Evolutionary conservation across 1,139 yeast genomes (phyloP), one percentile per base, ranked within the genome.

Genomic region (Diutina rugosa): DNA sequence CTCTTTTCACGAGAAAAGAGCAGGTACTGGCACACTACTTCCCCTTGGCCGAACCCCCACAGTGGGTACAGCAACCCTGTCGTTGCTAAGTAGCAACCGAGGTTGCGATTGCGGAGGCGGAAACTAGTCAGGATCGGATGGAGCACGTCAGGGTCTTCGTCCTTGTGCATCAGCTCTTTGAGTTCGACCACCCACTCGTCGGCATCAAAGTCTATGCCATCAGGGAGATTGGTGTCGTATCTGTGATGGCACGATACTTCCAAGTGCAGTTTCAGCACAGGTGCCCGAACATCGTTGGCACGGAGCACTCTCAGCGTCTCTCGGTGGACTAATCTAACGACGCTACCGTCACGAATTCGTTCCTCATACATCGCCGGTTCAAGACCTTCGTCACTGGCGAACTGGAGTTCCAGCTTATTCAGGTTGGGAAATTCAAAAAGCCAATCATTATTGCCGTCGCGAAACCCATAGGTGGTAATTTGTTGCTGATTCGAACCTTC

Each of bases 41-140:
- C 95, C 29, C 90, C 90, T 69, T 87, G 95, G 59, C 81, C 82
- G 68, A 81, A 87, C 0, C 95, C 95, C 95, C 95, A 87, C 1
- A 84, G 72, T 3, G 95, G 95, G 63, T 83, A 85, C 0, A 87
- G 69, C 56, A 74, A 70, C 7, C 93, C 93, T 0, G 90, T 82
- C 0, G 90, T 84, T 6, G 90, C 85, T 61, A 87, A 72, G 64
- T 86, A 87, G 64, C 95, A 87, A 2, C 90, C 91, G 55, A 86
- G 65, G 0, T 67, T 77, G 58, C 78, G 79, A 65, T 86, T 87
- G 60, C 72, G 78, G 56, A 87, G 68, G 64, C 90, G 76, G 66
- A 86, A 85, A 58, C 81, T 80, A 2, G 93, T 85, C 0, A 90
- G 82, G 10, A 86, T 70, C 6, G 91, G 90, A 64, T 86, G 93